Base-by-base conservation (phyloP, 1,139 yeast species). In the Chernovozyma aurita region DNA sequence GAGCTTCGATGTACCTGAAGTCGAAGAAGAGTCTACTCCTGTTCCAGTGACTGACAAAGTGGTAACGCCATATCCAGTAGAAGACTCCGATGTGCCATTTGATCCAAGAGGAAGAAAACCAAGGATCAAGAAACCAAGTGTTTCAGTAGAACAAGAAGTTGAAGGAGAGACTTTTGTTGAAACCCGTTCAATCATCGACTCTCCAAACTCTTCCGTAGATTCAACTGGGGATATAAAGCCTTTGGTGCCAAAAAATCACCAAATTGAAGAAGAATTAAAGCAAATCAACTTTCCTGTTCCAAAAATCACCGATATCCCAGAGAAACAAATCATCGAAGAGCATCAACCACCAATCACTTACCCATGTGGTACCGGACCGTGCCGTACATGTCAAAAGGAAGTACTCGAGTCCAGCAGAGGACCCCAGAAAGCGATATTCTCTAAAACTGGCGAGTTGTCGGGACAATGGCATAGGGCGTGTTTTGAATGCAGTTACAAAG, bases 401-500 rank as follows among this genome's bases (percentile, higher is more conserved):
- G 75, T 81, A 28, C 52, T 50, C 12, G 40, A 44, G 44, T 30
- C 76, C 66, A 63, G 75, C 72, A 42, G 77, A 32, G 74, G 74
- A 0, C 32, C 53, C 3, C 49, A 57, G 28, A 63, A 59, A 43
- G 54, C 74, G 0, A 61, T 92, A n/a, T 83, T 79, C 55, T 86
- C 96, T 11, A 80, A 77, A 45, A 87, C 86, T 35, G 83, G 84
- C 17, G 90, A 84, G 48, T 64, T 92, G 30, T 75, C 90, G 1
- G 98, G 98, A 0, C 94, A 88, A 58, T 90, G 97, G 97, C 98
- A 92, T 56, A 71, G 95, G 35, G 63, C 70, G 13, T 92, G 98
- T 56, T 90, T 92, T 64, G 63, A 67, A 16, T 92, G 98, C 62
- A 59, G 70, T 17, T 56, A 59, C 38, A 48, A 48, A 2, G 54